Percentiles rank a stretch among this genome's conserved stretches.
Evolutionary conservation across 768 basidiomycete species (phyloP).

Genomic region (Termitomyces sp.): DNA sequence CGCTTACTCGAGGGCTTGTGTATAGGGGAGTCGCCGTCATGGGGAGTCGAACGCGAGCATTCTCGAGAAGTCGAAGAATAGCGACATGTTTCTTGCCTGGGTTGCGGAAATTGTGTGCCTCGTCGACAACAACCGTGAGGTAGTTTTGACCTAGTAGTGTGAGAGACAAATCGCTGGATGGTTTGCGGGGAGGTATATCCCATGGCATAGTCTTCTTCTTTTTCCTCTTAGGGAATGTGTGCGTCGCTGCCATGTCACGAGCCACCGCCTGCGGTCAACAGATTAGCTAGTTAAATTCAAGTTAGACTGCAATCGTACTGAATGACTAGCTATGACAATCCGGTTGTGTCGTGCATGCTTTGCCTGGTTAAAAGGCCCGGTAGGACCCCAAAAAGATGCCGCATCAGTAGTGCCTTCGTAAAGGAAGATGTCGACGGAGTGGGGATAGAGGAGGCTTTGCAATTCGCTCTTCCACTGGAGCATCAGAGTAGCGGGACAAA

Average conservation of each 20-base stretch:
- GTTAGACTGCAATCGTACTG: too few species aligned
- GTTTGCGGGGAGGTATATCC: constrained; percentile 7
- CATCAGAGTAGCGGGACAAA: neutral
- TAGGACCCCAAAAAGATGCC: constrained; percentile 15
- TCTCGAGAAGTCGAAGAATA: constrained; percentile 9
- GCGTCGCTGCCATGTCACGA: neutral
- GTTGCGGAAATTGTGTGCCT: constrained; percentile 20
- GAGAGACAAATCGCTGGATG: neutral
- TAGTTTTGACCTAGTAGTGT: constrained; percentile 15
- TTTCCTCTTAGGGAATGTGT: neutral
- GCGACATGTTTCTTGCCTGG: constrained; percentile 10
- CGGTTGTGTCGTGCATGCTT: constrained; percentile 9
- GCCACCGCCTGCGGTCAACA: constrained; percentile 2
- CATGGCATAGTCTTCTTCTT: constrained; percentile 8
- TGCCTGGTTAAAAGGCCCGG: constrained; percentile 8
- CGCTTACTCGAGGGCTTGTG: constrained; percentile 17
- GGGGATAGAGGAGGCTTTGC: neutral
- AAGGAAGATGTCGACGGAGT: constrained; percentile 17
- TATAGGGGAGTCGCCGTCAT: constrained; percentile 21
- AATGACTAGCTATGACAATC: constrained; percentile 18
- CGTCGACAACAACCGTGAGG: constrained; percentile 15
- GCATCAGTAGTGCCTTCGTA: constrained; percentile 12
- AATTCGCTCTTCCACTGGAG: neutral
- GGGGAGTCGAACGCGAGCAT: constrained; percentile 1
- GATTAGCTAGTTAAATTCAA: too few species aligned